Base-by-base conservation (phyloP, 2,329 filamentous ascomycete genomes). In the Endoconidiophora laricicola region DNA sequence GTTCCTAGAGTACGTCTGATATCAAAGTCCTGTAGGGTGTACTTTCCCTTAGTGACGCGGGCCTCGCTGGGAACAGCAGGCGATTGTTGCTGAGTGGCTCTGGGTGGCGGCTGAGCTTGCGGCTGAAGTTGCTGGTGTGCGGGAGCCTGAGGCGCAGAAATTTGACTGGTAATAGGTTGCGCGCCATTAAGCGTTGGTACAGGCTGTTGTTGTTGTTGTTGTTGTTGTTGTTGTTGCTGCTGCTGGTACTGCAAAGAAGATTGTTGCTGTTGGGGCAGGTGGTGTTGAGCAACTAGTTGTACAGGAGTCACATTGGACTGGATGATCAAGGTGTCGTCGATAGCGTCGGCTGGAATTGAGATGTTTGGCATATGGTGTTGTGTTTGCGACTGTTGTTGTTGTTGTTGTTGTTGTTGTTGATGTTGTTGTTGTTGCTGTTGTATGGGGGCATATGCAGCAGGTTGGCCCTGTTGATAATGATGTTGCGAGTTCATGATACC, bases 41-140 rank as follows among this genome's bases (percentile, higher is more conserved):
- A 98, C 74, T 96, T 96, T 57, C 91, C 91, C 72, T 94, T 95
- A 55, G 90, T 95, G 62, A 85, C 78, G 59, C 88, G 70, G 46
- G 67, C 61, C 56, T 70, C 66, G 47, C 61, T 59, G 20, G 57
- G 55, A 16, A 37, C 50, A 10, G 48, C 26, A 2, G 46, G 6
- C 29, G 39, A 36, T 36, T 48, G 46, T 51, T 60, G 61, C 55
- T 64, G 61, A 23, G 36, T 38, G 3, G 26, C 26, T 29, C 26
- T 6, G 26, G 26, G 26, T 9, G 26, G 26, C 26, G 26, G 26
- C 18, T 47, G 50, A 20, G 52, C 47, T 37, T 63, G 59, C 18
- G 59, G 58, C 12, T 60, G 58, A 42, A 60, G 60, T 47, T 39
- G 33, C 49, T 59, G 59, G 18, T 58, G 58, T 4, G 56, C 59